Base-by-base conservation (phyloP, 345 rosid genomes). In the Reutealis trisperma region DNA sequence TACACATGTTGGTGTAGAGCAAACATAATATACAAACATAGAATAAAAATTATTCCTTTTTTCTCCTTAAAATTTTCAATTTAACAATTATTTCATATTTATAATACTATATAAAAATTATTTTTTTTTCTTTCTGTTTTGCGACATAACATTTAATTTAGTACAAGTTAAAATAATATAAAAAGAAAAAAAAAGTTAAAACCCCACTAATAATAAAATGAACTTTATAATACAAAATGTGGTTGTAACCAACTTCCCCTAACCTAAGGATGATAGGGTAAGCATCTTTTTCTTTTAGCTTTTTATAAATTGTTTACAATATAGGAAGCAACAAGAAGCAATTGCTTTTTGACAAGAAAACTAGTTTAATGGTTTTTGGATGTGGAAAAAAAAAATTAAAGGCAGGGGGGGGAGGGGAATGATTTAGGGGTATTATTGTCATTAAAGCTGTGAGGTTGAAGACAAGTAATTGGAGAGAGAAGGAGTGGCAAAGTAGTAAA, bases 211-310 rank as follows among this genome's bases (percentile, higher is more conserved):
- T 42, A n/a, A 75, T 67, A 67, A 68, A 44, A 76, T 58, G 12
- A 24, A 22, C 22, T 73, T 73, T 52, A 34, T 54, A 34, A 52
- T 37, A 7, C n/a, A 67, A 70, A 8, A 30, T 77, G 74, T 60
- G 22, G 79, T n/a, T 70, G 74, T 61, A 69, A 47, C 79, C 52
- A 77, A 47, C 74, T 47, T 66, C 11, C 25, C 68, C 74, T 45
- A 60, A 18, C 75, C 64, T 51, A 49, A 2, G 34, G 57, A n/a
- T 12, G 18, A 67, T 71, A 71, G 81, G 71, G 51, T 59, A 45
- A 64, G 82, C 80, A 75, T 75, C 78, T 72, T 72, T 71, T 55
- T 76, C 24, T 16, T 18, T 22, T 34, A 9, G 51, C 69, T 18
- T 37, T 68, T 61, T 62, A 27, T 57, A 63, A 59, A 34, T 78